Evolutionary conservation across 192 early-diverging fungal genomes (phyloP).

Genomic region (Coemansia sp.): DNA sequence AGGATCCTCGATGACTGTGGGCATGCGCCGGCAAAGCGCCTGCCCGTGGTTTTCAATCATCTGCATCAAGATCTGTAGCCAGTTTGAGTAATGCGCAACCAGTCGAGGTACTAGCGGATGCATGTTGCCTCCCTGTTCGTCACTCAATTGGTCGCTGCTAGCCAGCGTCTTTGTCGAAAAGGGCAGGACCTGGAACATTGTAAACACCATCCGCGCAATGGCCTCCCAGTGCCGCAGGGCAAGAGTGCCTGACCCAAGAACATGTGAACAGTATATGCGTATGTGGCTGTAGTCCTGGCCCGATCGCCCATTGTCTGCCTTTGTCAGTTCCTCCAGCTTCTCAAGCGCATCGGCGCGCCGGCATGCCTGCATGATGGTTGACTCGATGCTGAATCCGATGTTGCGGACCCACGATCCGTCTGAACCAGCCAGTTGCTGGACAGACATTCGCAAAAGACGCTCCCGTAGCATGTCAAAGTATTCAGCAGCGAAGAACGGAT

Average conservation of each 20-base stretch:
- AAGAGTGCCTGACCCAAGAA: conserved; percentile 35
- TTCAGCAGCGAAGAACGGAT: conserved; percentile 40
- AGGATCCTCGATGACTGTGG: conserved; percentile 44
- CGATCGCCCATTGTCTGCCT: conserved; percentile 1
- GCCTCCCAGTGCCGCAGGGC: conserved; percentile 33
- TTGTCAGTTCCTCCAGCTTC: conserved; percentile 32
- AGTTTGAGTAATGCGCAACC: conserved; percentile 29
- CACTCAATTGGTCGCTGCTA: background rate
- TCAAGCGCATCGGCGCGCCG: conserved; percentile 38
- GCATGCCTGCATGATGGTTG: conserved; percentile 44
- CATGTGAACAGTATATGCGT: conserved; percentile 35
- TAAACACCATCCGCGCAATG: conserved; percentile 36
- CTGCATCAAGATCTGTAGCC: conserved; percentile 46
- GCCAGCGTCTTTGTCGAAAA: conserved; percentile 26
- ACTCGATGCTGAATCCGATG: conserved; percentile 52
- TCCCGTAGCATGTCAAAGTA: conserved; percentile 44
- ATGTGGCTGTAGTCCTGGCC: conserved; percentile 21
- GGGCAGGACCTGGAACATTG: conserved; percentile 46
- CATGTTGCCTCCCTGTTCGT: background rate
- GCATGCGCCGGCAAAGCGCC: conserved; percentile 35
- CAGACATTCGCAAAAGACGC: conserved; percentile 25
- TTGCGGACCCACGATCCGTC: conserved; percentile 46
- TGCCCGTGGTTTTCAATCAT: conserved; percentile 45
- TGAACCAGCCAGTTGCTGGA: conserved; percentile 26
- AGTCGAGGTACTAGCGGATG: conserved; percentile 16